Evolutionary conservation across 257 asterid species (phyloP).

Genomic region (Nemophila menziesii): DNA sequence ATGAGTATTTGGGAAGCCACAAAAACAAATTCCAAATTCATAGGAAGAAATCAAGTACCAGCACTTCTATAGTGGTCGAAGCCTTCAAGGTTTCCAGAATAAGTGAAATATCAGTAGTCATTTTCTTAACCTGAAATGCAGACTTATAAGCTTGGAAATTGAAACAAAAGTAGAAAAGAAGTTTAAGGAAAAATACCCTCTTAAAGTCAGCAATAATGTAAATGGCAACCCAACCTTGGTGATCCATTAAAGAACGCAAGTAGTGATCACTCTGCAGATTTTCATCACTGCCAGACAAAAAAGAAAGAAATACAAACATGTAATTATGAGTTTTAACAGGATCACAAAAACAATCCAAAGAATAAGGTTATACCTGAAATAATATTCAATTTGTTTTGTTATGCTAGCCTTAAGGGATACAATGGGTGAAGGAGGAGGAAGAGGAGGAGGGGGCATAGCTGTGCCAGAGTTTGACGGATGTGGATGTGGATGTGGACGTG

Average conservation of each 20-base stretch:
- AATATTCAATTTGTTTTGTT: slow-evolving; percentile 79
- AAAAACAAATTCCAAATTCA: background rate
- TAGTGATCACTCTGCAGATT: slow-evolving; percentile 60
- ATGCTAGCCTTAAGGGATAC: slow-evolving; percentile 39
- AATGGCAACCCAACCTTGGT: slow-evolving; percentile 83
- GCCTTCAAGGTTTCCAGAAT: slow-evolving; percentile 65
- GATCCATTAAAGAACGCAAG: slow-evolving; percentile 82
- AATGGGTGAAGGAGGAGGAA: no score
- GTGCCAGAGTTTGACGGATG: slow-evolving; percentile 51
- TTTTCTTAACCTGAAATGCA: slow-evolving; percentile 53
- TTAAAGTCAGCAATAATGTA: slow-evolving; percentile 60
- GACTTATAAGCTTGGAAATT: slow-evolving; percentile 1
- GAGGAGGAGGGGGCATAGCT: slow-evolving; percentile 30
- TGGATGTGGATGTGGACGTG: no score
- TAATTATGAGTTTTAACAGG: slow-evolving; percentile 4
- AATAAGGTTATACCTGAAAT: slow-evolving; percentile 76
- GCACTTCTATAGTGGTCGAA: slow-evolving; percentile 75
- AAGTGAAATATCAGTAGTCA: slow-evolving; percentile 60
- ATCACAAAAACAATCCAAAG: slow-evolving; percentile 7
- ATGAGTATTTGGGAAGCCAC: background rate
- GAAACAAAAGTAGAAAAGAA: background rate
- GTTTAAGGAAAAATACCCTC: slow-evolving; percentile 36
- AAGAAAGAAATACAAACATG: slow-evolving; percentile 7
- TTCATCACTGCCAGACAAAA: slow-evolving; percentile 52
- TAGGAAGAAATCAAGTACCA: slow-evolving; percentile 26